Evolutionary conservation across 2,329 filamentous ascomycete genomes (phyloP).

Genomic region (Ceratocystis cubensis): DNA sequence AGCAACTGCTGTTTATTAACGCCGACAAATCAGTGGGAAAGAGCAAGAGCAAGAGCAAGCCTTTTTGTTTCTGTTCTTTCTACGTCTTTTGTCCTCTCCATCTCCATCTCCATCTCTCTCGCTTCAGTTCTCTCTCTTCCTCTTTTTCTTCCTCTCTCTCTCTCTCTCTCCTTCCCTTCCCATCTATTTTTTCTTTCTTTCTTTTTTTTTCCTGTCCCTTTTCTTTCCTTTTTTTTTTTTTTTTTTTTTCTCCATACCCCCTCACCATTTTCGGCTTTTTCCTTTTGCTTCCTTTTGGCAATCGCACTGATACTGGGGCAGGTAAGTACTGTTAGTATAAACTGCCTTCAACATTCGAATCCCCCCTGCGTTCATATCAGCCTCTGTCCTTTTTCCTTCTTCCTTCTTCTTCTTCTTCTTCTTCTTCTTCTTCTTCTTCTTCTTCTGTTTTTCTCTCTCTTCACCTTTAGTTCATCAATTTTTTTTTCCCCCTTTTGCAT

Average conservation of each 20-base stretch:
- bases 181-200: too few species aligned
- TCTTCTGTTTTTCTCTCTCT: slow-evolving; percentile 1
- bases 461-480: not conserved
- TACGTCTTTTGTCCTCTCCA: not conserved
- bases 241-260: not conserved
- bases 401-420: not conserved
- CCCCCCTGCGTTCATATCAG: not conserved
- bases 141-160: not conserved
- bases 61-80: not conserved
- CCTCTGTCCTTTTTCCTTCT: not conserved
- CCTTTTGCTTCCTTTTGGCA: not conserved
- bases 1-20: not conserved
- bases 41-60: not conserved
- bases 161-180: too few species aligned
- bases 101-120: not conserved
- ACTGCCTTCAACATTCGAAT: slow-evolving; percentile 5
- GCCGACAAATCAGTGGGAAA: not conserved
- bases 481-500: not conserved
- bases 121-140: not conserved
- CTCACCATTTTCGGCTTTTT: not conserved
- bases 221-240: not conserved
- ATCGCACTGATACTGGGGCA: not conserved
- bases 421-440: not conserved
- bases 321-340: not conserved
- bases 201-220: not conserved